Evolutionary conservation across 2,329 filamentous ascomycete species (phyloP).

Genomic region (Penicillium sclerotiorum): DNA sequence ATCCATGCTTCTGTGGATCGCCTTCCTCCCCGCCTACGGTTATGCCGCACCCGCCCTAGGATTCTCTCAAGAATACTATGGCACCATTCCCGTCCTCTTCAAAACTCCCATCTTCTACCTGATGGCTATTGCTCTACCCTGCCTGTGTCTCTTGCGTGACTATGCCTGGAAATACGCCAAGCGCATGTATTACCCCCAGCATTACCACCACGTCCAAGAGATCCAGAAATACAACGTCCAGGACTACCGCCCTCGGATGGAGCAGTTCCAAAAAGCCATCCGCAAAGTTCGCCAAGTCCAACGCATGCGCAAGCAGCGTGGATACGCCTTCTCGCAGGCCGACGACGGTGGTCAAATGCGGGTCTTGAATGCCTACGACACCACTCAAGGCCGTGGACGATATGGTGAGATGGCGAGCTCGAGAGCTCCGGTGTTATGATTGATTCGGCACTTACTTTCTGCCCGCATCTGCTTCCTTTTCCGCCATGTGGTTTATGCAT

Average conservation of each 20-base stretch:
- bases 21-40: slow-evolving; percentile 85
- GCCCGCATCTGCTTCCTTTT: slow-evolving; percentile 11
- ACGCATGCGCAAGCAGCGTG: slow-evolving; percentile 98
- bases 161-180: slow-evolving; percentile 97
- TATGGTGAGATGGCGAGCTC: slow-evolving; percentile 92
- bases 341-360: slow-evolving; percentile 89
- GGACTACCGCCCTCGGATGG: slow-evolving; percentile 97
- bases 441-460: slow-evolving; percentile 18
- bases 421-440: slow-evolving; percentile 38
- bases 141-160: slow-evolving; percentile 82
- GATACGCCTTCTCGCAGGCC: slow-evolving; percentile 96
- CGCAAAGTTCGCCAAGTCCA: slow-evolving; percentile 97
- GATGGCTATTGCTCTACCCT: slow-evolving; percentile 78
- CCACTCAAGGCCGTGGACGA: slow-evolving; percentile 83
- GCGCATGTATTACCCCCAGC: slow-evolving; percentile 93
- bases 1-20: slow-evolving; percentile 87
- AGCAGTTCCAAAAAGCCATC: slow-evolving; percentile 99
- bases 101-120: slow-evolving; percentile 85
- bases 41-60: slow-evolving; percentile 79
- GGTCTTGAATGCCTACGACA: slow-evolving; percentile 96
- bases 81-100: slow-evolving; percentile 80
- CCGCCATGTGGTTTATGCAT: slow-evolving; percentile 16
- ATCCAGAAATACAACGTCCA: slow-evolving; percentile 99
- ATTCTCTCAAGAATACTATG: slow-evolving; percentile 82
- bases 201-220: slow-evolving; percentile 98